Conservation (phyloP, 768 basidiomycete genomes). For the Podaxis sp. region DNA sequence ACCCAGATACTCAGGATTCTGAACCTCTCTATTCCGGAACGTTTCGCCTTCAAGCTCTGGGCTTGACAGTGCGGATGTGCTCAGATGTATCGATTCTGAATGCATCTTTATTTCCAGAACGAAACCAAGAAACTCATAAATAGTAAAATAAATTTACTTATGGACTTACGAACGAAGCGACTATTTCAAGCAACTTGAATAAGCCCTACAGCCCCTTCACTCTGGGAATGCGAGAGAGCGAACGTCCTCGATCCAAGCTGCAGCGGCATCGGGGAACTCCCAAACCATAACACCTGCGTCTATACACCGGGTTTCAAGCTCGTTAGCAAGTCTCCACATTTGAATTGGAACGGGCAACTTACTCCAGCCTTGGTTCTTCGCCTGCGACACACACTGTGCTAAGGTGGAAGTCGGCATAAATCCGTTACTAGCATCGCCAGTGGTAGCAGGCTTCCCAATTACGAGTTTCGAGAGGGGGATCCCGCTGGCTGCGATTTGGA, state of each 20-base stretch:
- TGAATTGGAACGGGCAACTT: conserved; percentile 26
- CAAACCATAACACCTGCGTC: conserved; percentile 40
- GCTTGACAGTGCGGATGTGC: not conserved
- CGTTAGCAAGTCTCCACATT: not conserved
- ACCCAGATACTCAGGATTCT: too few species aligned
- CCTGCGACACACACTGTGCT: conserved; percentile 60
- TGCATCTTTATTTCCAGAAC: not conserved
- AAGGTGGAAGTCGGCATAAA: conserved; percentile 61
- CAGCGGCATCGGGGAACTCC: conserved; percentile 42
- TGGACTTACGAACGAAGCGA: not conserved
- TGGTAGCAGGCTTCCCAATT: conserved; percentile 69
- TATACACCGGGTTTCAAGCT: conserved; percentile 5
- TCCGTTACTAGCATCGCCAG: conserved; percentile 56
- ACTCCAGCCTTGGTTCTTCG: conserved; percentile 67
- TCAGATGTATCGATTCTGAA: not conserved
- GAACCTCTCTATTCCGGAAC: not conserved
- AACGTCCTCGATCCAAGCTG: conserved; percentile 40
- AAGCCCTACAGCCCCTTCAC: conserved; percentile 18
- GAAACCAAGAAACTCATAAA: not conserved
- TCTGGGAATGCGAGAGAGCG: conserved; percentile 35
- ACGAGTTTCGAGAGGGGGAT: conserved; percentile 65
- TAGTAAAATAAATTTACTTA: not conserved
- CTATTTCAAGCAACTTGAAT: not conserved
- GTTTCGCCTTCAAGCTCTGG: not conserved
- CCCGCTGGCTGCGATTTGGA: conserved; percentile 59